phyloP scores from a whole-genome alignment of 2,329 filamentous ascomycete species.

The Aspergillus neoniger region DNA sequence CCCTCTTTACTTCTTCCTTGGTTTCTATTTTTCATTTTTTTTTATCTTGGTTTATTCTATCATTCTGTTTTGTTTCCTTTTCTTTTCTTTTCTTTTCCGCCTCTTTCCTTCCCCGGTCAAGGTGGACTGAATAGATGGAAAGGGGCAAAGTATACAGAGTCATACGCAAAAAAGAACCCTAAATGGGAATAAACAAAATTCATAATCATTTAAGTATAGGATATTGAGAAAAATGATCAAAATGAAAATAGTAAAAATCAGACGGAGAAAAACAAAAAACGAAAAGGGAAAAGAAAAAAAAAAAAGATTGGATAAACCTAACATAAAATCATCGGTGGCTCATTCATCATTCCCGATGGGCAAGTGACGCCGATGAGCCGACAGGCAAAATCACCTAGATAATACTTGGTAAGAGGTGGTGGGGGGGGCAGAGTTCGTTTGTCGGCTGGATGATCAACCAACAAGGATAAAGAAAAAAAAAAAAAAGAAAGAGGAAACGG shows the following conservation, averaged over 20 bases:
- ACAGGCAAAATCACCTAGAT: constrained; percentile 11
- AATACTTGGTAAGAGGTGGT: constrained; percentile 7
- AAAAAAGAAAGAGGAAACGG: too few relatives aligned
- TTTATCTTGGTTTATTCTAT: too few relatives aligned
- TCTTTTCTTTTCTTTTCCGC: background rate
- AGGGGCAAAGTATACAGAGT: background rate
- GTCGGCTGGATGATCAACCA: constrained; percentile 12
- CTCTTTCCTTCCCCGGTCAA: background rate
- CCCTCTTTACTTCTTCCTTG: background rate
- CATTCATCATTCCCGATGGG: constrained; percentile 12
- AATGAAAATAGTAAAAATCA: background rate
- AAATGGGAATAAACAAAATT: background rate
- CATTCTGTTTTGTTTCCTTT: background rate
- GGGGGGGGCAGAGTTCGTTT: constrained; percentile 11
- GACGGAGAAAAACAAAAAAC: background rate
- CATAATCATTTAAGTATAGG: background rate
- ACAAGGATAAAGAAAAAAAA: background rate
- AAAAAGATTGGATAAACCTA: background rate
- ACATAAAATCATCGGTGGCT: constrained; percentile 7
- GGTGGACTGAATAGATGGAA: background rate
- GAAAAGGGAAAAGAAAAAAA: background rate
- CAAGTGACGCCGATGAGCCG: constrained; percentile 23
- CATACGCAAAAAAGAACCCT: background rate
- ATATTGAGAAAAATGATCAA: too few relatives aligned
- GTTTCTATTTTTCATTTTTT: too few relatives aligned